Conservation (phyloP, 805 yeast genomes). For the Tetrapisispora pingtungensis region DNA sequence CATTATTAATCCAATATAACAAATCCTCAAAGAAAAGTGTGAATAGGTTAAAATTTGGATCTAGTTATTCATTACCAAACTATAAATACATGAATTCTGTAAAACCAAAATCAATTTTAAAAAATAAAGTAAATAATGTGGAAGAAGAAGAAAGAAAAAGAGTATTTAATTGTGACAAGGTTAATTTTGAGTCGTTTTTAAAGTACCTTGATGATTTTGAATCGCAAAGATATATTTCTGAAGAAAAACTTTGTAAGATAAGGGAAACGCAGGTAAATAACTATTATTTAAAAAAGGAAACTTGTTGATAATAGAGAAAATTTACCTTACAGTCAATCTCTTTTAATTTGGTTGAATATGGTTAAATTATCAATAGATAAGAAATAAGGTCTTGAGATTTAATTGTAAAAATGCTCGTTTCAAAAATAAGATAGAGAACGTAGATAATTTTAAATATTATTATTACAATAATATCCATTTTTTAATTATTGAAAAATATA, state of each 20-base stretch:
- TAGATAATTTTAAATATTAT: too few species aligned
- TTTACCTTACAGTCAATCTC: too few species aligned
- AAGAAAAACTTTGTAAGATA: slow-evolving; percentile 24
- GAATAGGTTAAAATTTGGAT: background rate
- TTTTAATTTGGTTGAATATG: too few species aligned
- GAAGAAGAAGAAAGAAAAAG: slow-evolving; percentile 29
- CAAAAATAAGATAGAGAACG: too few species aligned
- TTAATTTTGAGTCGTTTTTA: slow-evolving; percentile 31
- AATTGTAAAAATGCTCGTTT: too few species aligned
- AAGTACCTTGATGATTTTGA: slow-evolving; percentile 31
- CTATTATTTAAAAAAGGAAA: slow-evolving; percentile 18
- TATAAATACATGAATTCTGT: background rate
- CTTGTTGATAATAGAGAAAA: background rate
- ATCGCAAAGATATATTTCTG: slow-evolving; percentile 27
- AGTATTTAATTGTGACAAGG: slow-evolving; percentile 32
- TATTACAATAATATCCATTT: too few species aligned
- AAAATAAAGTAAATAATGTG: slow-evolving; percentile 28
- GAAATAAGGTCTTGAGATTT: too few species aligned
- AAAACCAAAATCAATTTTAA: slow-evolving; percentile 30
- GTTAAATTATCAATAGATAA: too few species aligned
- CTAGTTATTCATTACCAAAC: background rate
- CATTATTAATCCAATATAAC: background rate
- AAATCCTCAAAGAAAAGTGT: background rate
- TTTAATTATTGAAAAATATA: too few species aligned
- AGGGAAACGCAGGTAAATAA: slow-evolving; percentile 33